phyloP scores from a whole-genome alignment of 345 rosid species.

The Brassica napus region DNA sequence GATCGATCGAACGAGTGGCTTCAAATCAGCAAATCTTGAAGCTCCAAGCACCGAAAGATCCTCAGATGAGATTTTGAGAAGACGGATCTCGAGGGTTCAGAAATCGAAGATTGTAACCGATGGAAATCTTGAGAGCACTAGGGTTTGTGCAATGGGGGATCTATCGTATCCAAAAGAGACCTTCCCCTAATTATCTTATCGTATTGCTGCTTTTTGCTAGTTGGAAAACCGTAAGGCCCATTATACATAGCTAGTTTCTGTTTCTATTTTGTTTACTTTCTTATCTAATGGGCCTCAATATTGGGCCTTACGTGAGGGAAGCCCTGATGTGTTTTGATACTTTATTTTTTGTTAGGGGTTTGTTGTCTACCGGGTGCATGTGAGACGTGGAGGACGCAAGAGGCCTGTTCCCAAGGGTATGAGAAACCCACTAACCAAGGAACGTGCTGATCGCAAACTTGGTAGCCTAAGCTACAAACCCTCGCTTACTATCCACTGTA shows the following conservation, averaged over 20 bases:
- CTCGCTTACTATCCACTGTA: too few species aligned
- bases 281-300: neutral
- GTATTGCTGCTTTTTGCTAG: neutral
- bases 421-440: constrained; percentile 77
- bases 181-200: neutral
- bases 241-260: neutral
- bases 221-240: neutral
- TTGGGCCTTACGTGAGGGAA: neutral
- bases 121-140: constrained; percentile 17
- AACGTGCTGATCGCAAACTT: neutral
- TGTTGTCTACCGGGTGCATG: constrained; percentile 78
- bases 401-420: constrained; percentile 85
- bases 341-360: constrained; percentile 46
- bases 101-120: constrained; percentile 5
- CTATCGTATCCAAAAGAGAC: neutral
- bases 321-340: neutral
- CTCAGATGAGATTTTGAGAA: neutral
- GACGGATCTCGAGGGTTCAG: neutral
- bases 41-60: neutral
- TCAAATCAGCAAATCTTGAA: constrained; percentile 6
- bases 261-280: neutral
- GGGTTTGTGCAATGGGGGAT: constrained; percentile 29
- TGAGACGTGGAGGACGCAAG: constrained; percentile 88
- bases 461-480: neutral
- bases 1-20: constrained; percentile 8